Conservation (phyloP, 2,329 filamentous ascomycete species). For the Cryphonectria nitschkei region DNA sequence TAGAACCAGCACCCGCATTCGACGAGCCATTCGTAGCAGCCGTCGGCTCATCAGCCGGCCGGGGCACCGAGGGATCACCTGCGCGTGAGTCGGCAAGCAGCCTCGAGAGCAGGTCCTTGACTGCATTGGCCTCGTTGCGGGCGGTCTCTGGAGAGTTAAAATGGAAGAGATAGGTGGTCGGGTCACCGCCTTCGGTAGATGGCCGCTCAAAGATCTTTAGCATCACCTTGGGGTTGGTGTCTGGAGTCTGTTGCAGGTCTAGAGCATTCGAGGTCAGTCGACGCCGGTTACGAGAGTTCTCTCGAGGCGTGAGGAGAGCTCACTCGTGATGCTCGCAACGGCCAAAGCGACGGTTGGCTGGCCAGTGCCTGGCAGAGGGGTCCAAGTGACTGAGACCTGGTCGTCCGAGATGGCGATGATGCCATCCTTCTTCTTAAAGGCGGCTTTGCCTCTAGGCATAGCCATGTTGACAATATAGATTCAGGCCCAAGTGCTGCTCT, state of each 20-base stretch:
- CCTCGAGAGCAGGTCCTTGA: slow-evolving; percentile 80
- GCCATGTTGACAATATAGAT: slow-evolving; percentile 48
- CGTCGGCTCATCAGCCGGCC: slow-evolving; percentile 44
- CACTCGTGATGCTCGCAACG: slow-evolving; percentile 82
- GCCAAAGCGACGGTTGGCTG: slow-evolving; percentile 70
- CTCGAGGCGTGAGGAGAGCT: slow-evolving; percentile 36
- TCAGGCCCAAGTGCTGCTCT: not conserved
- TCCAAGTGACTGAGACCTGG: slow-evolving; percentile 78
- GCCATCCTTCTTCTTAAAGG: slow-evolving; percentile 97
- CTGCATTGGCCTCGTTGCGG: slow-evolving; percentile 78
- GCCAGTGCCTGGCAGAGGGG: slow-evolving; percentile 65
- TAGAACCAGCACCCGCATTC: slow-evolving; percentile 73
- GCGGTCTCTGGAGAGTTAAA: slow-evolving; percentile 81
- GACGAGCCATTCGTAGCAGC: slow-evolving; percentile 32
- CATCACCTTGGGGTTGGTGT: slow-evolving; percentile 86
- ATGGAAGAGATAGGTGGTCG: slow-evolving; percentile 80
- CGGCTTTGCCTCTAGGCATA: slow-evolving; percentile 65
- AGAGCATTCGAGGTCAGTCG: slow-evolving; percentile 30
- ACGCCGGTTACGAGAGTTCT: too few relatives aligned
- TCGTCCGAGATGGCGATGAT: slow-evolving; percentile 75
- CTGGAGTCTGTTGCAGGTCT: slow-evolving; percentile 96
- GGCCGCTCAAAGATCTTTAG: slow-evolving; percentile 85
- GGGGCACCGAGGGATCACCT: slow-evolving; percentile 55
- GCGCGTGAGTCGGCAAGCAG: slow-evolving; percentile 73
- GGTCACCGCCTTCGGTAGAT: slow-evolving; percentile 54